Percentiles rank a stretch among this genome's conserved stretches.
Conservation (phyloP, 2,329 filamentous ascomycete genomes). For the Scorias spongiosa region DNA sequence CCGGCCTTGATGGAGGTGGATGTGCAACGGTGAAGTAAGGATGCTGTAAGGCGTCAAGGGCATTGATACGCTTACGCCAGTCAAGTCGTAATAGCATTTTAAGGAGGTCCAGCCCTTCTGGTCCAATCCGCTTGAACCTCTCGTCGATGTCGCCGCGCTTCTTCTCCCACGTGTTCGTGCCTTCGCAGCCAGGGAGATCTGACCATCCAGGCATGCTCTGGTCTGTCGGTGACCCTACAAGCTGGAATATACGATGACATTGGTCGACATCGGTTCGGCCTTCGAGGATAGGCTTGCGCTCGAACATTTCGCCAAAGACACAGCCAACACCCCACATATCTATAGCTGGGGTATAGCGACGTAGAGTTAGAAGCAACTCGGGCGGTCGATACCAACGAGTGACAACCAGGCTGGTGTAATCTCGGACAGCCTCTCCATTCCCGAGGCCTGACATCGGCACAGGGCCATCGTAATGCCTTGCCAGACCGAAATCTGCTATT, state of each 20-base stretch:
- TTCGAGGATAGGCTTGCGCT: slow-evolving; percentile 79
- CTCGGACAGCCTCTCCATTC: slow-evolving; percentile 69
- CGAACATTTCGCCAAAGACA: slow-evolving; percentile 95
- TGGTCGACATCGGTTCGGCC: slow-evolving; percentile 83
- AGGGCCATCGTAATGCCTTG: slow-evolving; percentile 78
- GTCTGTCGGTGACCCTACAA: slow-evolving; percentile 80
- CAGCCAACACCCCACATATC: slow-evolving; percentile 99
- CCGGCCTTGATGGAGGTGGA: slow-evolving; percentile 65
- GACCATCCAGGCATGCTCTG: slow-evolving; percentile 89
- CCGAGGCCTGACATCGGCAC: slow-evolving; percentile 62
- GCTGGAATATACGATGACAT: slow-evolving; percentile 81
- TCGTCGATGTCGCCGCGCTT: slow-evolving; percentile 52
- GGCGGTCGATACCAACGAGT: slow-evolving; percentile 95
- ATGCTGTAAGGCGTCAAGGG: slow-evolving; percentile 82
- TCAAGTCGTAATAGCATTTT: slow-evolving; percentile 74
- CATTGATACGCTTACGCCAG: slow-evolving; percentile 79
- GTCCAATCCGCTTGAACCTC: slow-evolving; percentile 47
- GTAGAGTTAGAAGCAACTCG: slow-evolving; percentile 74
- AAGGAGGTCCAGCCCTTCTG: slow-evolving; percentile 62
- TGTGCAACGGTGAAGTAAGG: slow-evolving; percentile 64
- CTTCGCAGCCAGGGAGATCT: slow-evolving; percentile 65
- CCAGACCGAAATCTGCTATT: slow-evolving; percentile 93
- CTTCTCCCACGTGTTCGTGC: slow-evolving; percentile 45
- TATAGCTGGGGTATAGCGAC: slow-evolving; percentile 90
- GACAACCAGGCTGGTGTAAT: slow-evolving; percentile 94